Evolutionary conservation across 495 filamentous ascomycete species (phyloP).

Genomic region (Lepidopterella palustris): DNA sequence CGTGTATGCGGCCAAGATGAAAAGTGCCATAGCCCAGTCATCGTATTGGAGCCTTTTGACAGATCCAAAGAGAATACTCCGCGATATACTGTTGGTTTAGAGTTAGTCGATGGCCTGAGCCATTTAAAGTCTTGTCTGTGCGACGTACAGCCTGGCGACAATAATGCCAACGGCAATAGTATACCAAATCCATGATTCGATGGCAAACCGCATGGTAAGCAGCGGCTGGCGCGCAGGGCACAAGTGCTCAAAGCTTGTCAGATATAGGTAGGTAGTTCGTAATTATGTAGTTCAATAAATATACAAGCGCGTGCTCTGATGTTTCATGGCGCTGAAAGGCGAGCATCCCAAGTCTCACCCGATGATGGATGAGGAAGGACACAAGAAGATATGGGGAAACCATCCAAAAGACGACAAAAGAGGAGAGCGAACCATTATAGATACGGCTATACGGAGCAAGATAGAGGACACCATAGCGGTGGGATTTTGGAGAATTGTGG

Average conservation of each 20-base stretch:
- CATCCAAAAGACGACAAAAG: background rate
- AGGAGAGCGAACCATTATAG: background rate
- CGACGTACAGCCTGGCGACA: constrained; percentile 34
- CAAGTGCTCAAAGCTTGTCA: background rate
- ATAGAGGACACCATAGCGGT: too few relatives aligned
- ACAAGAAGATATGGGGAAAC: background rate
- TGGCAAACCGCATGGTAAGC: constrained; percentile 20
- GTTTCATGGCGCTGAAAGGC: background rate
- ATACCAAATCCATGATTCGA: constrained; percentile 51
- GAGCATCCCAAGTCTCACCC: background rate
- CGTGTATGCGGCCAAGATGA: constrained; percentile 49
- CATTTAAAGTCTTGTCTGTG: constrained; percentile 7
- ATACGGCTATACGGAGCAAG: too few relatives aligned
- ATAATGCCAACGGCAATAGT: constrained; percentile 38
- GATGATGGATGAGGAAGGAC: background rate
- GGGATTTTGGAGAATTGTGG: too few relatives aligned
- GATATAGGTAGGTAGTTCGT: background rate
- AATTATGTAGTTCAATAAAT: background rate
- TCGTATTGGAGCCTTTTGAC: constrained; percentile 47
- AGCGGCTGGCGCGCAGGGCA: background rate
- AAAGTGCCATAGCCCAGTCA: constrained; percentile 54
- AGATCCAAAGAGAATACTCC: constrained; percentile 42
- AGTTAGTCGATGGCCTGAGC: constrained; percentile 1
- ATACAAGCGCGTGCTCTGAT: background rate
- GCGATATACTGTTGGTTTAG: constrained; percentile 25